Base-by-base conservation (phyloP, 352 stramenopile species). In the Phytopythium delawarense region DNA sequence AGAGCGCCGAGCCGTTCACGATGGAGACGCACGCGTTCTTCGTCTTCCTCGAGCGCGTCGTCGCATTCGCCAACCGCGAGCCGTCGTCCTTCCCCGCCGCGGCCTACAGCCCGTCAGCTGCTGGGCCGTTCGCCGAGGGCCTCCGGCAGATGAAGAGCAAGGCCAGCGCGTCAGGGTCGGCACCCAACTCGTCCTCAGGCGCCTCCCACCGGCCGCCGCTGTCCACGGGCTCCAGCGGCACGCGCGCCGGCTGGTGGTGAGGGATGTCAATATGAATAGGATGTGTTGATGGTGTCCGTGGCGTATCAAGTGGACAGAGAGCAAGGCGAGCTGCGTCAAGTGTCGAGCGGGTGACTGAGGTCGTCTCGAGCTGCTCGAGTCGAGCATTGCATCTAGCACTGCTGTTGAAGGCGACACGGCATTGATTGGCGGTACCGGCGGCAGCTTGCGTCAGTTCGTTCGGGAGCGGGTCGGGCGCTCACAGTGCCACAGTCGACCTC, bases 11-110 rank as follows among this genome's bases (percentile, higher is more conserved):
- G 39, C 78, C 78, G 2, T 78, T 84, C 39, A 48, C 64, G 20
- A 65, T 93, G 35, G 84, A 93, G 21, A 65, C 69, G 34, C 66
- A 61, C 18, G 63, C 65, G 7, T 88, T 91, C 48, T 72, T 78
- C 67, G 63, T 67, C 16, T 93, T 93, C 44, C 67, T 93, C 30
- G 79, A 89, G 46, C 81, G 80, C 35, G 77, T 84, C 2, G 46
- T 90, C 15, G 62, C 75, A 20, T 89, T 89, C 54, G 76, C 79
- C 4, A 87, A 85, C 63, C 71, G 57, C 55, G 63, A 30, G 18
- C 63, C 42, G 15, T 12, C 45, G 7, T 9, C 21, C 21, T 8
- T 32, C 18, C 61, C 16, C 40, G 64, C 32, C 50, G 63, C 66
- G 35, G 54, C 30, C 59, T 65, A 65, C 15, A 49, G 52, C 59